phyloP scores from a whole-genome alignment of 163 green algal species.

The Volvox carteri region DNA sequence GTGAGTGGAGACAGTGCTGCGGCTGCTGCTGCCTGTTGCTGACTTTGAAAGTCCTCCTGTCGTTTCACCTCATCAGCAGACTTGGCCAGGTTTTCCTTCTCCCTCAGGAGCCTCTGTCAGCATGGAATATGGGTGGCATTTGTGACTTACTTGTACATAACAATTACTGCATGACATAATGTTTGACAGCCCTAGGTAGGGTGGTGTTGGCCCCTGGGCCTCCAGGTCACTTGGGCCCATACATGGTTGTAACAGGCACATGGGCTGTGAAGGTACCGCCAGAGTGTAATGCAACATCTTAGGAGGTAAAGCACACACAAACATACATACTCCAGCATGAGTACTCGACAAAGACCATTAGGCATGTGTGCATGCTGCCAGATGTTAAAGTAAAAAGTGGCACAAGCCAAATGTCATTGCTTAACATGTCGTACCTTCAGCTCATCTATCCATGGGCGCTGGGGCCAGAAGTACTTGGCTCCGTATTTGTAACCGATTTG shows the following conservation, averaged over 20 bases:
- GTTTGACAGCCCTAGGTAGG: background rate
- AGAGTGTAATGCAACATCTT: background rate
- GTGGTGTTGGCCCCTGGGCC: background rate
- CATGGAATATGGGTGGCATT: background rate
- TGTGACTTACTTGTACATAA: background rate
- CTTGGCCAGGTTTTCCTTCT: background rate
- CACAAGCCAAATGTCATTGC: background rate
- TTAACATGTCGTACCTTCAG: background rate
- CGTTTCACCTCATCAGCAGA: background rate
- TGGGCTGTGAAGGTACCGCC: no score
- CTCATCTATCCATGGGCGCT: background rate
- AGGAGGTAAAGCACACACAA: background rate
- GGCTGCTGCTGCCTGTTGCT: no score
- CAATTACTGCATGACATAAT: background rate
- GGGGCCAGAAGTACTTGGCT: background rate
- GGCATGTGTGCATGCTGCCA: background rate
- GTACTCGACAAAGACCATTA: background rate
- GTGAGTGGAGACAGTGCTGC: background rate
- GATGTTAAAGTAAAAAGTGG: background rate
- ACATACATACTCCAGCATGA: background rate
- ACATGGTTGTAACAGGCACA: no score
- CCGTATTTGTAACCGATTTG: background rate
- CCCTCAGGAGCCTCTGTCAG: background rate
- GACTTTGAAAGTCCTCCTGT: background rate
- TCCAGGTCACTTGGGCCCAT: no score